Percentiles rank a stretch among this genome's conserved stretches.
Evolutionary conservation across 1,139 yeast species (phyloP).

Genomic region (Kodamaea fungicola): DNA sequence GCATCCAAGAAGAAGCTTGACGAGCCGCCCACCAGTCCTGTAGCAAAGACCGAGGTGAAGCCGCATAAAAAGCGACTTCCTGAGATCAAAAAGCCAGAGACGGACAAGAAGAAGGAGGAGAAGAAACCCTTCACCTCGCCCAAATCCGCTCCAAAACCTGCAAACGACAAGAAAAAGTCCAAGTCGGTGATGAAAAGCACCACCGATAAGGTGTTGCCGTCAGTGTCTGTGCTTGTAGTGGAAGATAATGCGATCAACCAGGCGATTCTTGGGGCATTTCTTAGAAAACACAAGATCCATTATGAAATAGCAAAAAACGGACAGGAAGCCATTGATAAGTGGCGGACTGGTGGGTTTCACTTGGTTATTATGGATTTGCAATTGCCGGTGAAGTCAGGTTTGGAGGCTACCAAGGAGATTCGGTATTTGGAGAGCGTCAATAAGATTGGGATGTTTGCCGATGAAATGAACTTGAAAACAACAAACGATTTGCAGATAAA

Average conservation of each 20-base stretch:
- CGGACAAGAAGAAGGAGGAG: slow-evolving; percentile 1
- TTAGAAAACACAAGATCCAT: slow-evolving; percentile 80
- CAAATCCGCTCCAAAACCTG: not conserved
- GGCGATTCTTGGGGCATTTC: slow-evolving; percentile 87
- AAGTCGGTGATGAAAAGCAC: slow-evolving; percentile 17
- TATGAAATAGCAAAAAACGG: slow-evolving; percentile 89
- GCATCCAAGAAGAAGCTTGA: slow-evolving; percentile 14
- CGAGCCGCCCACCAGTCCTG: no score
- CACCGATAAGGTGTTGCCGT: slow-evolving; percentile 59
- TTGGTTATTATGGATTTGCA: slow-evolving; percentile 93
- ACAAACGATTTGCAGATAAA: slow-evolving; percentile 18
- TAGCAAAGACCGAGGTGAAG: not conserved
- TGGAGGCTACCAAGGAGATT: slow-evolving; percentile 88
- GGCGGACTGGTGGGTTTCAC: slow-evolving; percentile 92
- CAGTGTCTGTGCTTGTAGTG: slow-evolving; percentile 85
- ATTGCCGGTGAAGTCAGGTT: slow-evolving; percentile 88
- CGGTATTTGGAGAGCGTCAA: slow-evolving; percentile 78
- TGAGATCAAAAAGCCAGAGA: not conserved
- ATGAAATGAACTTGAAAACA: slow-evolving; percentile 28
- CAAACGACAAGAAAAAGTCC: slow-evolving; percentile 1
- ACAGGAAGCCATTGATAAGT: slow-evolving; percentile 84
- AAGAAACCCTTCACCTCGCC: slow-evolving; percentile 2
- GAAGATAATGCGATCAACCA: slow-evolving; percentile 96
- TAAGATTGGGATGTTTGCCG: slow-evolving; percentile 76
- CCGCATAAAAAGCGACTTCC: not conserved